Base-by-base conservation (phyloP, 1,139 yeast genomes). In the Entelexis sorbosivorans region DNA sequence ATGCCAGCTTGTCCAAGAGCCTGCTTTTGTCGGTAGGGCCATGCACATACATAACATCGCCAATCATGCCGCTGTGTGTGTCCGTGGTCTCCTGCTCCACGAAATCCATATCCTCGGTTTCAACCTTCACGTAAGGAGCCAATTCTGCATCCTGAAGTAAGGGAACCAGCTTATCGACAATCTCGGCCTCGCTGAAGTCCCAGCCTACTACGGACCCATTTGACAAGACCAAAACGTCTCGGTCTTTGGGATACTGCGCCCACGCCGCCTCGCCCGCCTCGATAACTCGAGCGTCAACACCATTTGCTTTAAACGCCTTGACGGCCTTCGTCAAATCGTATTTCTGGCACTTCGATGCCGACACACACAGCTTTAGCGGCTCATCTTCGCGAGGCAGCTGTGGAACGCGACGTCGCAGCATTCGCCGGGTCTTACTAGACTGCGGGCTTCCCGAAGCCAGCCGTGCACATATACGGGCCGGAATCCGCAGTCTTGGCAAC, bases 61-160 rank as follows among this genome's bases (percentile, higher is more conserved):
- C 87, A 38, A 78, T 76, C 68, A 82, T 73, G 52, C 65, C 63
- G 44, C 70, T 66, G n/a, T 51, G 57, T 17, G 57, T 50, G 29
- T 50, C 60, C 5, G 46, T 38, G 9, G 58, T 57, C 22, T 51
- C 62, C n/a, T 76, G 63, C 53, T 83, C 91, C n/a, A 85, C 69
- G 67, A 72, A 88, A 64, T 88, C 96, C 78, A 88, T 77, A 61
- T 88, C 96, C 62, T 88, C 96, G 39, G 87, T 78, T 60, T 88
- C 96, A 14, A 72, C 69, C 2, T 62, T 64, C 5, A 69, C 69
- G 60, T 80, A 80, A 5, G 75, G 69, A 5, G 77, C 69, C n/a
- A 44, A n/a, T 55, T 80, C 80, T 5, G 81, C 76, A 0, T 58
- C 57, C 33, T 64, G 63, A 20, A 83, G 66, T 48, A 75, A 59